Evolutionary conservation across 2,329 filamentous ascomycete species (phyloP), one percentile per base, ranked within the genome.

Genomic region (Colletotrichum sp.): DNA sequence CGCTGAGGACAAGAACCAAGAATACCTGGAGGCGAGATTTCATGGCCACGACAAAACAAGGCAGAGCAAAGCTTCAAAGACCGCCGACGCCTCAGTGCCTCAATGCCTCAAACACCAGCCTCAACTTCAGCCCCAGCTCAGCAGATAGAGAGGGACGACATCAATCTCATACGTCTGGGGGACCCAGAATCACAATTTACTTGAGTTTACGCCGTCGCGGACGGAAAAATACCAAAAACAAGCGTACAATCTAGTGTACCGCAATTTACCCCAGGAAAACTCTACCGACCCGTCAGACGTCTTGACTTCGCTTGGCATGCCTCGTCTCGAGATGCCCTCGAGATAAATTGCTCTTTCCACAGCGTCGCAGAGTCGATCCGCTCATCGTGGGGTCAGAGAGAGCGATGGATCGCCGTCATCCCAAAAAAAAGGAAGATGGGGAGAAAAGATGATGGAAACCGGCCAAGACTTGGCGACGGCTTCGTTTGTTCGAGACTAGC

Each of bases 291-390:
- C 44, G 44, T 52, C 39, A 55, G 39, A 52, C 44, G 25, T 49
- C 34, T 32, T 44, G 29, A 30, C 36, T 62, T 55, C 19, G 55
- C 57, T 44, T 57, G 65, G 22, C 49, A 32, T 63, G 59, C 32
- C 59, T 16, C 70, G 64, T 69, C 64, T 76, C 63, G 64, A 69
- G 15, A 64, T 73, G 64, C 70, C 59, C 64, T 76, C 70, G 70
- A 73, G 73, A 69, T 76, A 73, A 65, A 76, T 73, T 76, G 64
- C 73, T 32, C 63, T 25, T 25, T 13, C 34, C 44, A 52, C 44
- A 52, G 32, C 63, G 57, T 66, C 15, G 34, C 59, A 25, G 59
- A 52, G 4, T 25, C 44, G 44, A 52, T 57, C 61, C 29, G 30
- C 8, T 5, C 39, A 29, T 36, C 12, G 29, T 67, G 44, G 44